Base-by-base conservation (phyloP, 2,329 filamentous ascomycete genomes). In the Pestalotiopsis fici region DNA sequence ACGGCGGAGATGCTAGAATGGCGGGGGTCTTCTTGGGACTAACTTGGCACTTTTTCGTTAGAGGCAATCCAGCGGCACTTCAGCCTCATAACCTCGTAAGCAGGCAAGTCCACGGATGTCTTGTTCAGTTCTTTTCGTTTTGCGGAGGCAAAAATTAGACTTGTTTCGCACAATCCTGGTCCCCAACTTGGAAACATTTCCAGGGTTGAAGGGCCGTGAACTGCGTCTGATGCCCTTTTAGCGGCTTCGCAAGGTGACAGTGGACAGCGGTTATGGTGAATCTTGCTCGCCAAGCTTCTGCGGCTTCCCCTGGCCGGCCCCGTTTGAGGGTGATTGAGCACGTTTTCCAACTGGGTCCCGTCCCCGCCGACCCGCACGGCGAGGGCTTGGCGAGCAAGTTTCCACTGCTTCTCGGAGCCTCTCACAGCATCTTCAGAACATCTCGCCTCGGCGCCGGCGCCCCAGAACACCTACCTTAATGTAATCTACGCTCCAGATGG, bases 311-410 rank as follows among this genome's bases (percentile, higher is more conserved):
- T 35, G 57, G n/a, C 13, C 57, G 57, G 27, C 57, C 57, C 57
- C 57, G 57, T 27, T 60, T 60, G 57, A 60, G 57, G n/a, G 31
- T 15, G 57, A 60, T 60, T 60, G 57, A 60, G 60, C 60, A 43
- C 31, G 60, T 63, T 63, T 43, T 62, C 23, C 31, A 15, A 55
- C 39, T 64, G 61, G 43, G n/a, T 54, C 61, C 61, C 27, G 39
- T 39, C 61, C 23, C 39, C 61, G 25, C 39, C 23, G 47, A 64
- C 37, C 39, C 61, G 31, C 61, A 64, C 50, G 6, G 21, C 28
- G 9, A 50, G 11, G 43, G 23, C 61, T 64, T 64, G 61, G 61
- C 61, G 61, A 64, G 61, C 61, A 64, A 64, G 61, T 64, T 64
- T 64, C 61, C 31, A 23, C 55, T 18, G 35, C 43, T 15, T 27